Evolutionary conservation across 352 stramenopile species (phyloP).

Genomic region (Globisporangium barbulae): DNA sequence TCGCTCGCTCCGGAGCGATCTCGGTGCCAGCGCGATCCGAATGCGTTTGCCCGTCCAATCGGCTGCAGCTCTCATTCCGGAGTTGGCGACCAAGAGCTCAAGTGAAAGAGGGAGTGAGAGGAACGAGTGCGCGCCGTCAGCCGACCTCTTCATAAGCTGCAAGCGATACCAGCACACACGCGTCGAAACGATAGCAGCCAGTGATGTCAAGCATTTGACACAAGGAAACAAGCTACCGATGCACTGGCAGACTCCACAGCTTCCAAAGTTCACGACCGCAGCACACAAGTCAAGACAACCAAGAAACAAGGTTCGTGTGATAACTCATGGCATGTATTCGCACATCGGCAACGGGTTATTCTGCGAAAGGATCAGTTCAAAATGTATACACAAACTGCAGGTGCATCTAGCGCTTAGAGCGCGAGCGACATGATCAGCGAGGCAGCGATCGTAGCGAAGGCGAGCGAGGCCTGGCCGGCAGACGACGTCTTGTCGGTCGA

Average conservation of each 20-base stretch:
- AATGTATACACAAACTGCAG: slow-evolving; percentile 10
- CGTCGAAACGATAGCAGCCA: too few species aligned
- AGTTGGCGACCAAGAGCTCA: background rate
- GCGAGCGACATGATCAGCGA: slow-evolving; percentile 10
- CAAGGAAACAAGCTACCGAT: too few species aligned
- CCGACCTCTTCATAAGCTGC: too few species aligned
- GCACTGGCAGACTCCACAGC: background rate
- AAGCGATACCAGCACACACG: background rate
- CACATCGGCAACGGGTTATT: slow-evolving; percentile 6
- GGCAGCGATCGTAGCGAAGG: slow-evolving; percentile 3
- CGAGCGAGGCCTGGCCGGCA: background rate
- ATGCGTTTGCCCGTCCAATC: background rate
- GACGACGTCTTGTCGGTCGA: slow-evolving; percentile 4
- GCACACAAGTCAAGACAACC: background rate
- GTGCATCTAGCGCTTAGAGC: slow-evolving; percentile 10
- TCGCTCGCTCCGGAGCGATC: background rate
- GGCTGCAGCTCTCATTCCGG: background rate
- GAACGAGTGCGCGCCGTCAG: background rate
- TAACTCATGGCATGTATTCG: slow-evolving; percentile 12
- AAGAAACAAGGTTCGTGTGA: background rate
- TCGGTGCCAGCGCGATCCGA: background rate
- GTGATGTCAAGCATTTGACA: too few species aligned
- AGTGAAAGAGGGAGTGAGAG: background rate
- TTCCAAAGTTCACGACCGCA: background rate
- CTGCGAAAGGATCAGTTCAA: slow-evolving; percentile 6